These are phyloP conservation scores for Aphanomyces stellatus DNA, from an alignment of 352 stramenopile genomes.

Conservation along the genomic window DNA sequence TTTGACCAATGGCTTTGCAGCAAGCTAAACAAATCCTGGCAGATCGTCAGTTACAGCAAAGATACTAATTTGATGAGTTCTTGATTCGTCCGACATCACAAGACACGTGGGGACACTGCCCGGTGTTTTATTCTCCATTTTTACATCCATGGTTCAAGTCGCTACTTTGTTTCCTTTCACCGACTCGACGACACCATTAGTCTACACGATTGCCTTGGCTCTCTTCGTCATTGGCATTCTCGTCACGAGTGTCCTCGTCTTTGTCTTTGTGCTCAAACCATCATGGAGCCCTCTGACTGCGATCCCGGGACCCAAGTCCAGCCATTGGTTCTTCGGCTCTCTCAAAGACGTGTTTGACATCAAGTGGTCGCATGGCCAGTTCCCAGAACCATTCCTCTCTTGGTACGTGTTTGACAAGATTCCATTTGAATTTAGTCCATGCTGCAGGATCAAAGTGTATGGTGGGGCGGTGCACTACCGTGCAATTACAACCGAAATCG, in stretches of 20 bases:
- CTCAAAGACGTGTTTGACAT: conserved; percentile 19
- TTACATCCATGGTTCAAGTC: too few relatives aligned
- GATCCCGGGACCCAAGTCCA: conserved; percentile 1
- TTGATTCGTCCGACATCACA: too few relatives aligned
- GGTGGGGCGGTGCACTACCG: conserved; percentile 15
- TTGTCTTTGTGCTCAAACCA: conserved; percentile 4
- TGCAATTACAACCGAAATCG: not conserved
- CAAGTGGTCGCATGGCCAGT: conserved; percentile 16
- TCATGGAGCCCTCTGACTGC: not conserved
- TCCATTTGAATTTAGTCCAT: not conserved
- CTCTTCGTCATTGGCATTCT: not conserved
- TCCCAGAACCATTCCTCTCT: conserved; percentile 5
- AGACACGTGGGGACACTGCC: too few relatives aligned
- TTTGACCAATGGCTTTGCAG: too few relatives aligned
- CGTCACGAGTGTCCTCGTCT: not conserved
- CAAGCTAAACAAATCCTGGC: too few relatives aligned
- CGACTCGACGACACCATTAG: not conserved
- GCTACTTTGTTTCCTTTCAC: too few relatives aligned
- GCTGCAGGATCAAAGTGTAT: not conserved
- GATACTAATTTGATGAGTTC: too few relatives aligned
- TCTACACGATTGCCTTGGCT: not conserved
- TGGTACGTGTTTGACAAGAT: not conserved
- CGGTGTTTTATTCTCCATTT: too few relatives aligned
- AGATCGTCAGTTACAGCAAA: too few relatives aligned
- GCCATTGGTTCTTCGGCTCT: conserved; percentile 2